Conservation (phyloP, 2,329 filamentous ascomycete species). For the Xylariales sp. region DNA sequence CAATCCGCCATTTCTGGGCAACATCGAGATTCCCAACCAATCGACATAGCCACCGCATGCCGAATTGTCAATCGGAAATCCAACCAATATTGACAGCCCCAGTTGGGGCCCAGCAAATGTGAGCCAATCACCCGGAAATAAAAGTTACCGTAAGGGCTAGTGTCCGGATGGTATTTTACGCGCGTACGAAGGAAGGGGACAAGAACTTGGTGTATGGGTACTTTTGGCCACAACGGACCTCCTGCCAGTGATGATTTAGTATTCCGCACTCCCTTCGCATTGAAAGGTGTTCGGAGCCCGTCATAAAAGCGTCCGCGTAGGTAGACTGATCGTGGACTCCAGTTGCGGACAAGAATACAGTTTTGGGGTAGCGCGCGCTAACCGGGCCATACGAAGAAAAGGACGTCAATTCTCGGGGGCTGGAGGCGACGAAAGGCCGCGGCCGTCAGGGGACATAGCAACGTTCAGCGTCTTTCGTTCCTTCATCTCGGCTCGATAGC, state of each 20-base stretch:
- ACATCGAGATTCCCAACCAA: neutral
- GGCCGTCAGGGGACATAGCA: neutral
- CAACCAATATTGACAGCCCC: too few species aligned
- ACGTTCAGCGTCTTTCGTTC: neutral
- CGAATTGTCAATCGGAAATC: neutral
- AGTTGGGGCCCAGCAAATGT: too few species aligned
- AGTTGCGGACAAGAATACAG: neutral
- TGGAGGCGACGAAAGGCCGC: neutral
- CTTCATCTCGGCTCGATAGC: conserved; percentile 17
- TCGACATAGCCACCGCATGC: neutral
- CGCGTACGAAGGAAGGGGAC: neutral
- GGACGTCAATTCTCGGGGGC: neutral
- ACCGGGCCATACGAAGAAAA: neutral
- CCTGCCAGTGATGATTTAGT: neutral
- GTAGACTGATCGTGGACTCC: neutral
- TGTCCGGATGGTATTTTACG: neutral
- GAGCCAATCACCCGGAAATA: neutral
- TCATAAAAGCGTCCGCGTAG: neutral
- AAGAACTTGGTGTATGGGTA: neutral
- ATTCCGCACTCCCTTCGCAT: neutral
- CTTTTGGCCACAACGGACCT: neutral
- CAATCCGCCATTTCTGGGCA: neutral
- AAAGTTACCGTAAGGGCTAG: neutral
- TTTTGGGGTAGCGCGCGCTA: neutral
- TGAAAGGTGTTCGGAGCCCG: neutral